These are phyloP conservation scores for Pichia phayaonensis DNA, from an alignment of 805 yeast species.

Conservation along the genomic window DNA sequence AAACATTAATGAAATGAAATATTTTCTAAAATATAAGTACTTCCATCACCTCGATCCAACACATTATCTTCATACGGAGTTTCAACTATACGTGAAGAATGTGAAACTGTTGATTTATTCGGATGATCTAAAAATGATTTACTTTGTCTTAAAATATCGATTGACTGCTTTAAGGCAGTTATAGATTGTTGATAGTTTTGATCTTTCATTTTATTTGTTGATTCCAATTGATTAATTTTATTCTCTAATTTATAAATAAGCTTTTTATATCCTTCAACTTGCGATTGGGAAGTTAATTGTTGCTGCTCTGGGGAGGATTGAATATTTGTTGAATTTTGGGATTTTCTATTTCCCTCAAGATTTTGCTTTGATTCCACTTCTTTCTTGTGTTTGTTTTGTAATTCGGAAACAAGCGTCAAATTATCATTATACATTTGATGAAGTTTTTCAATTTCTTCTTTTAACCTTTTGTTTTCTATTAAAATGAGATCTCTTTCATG, in stretches of 20 bases:
- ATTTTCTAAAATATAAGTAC: slow-evolving; percentile 11
- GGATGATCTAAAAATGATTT: slow-evolving; percentile 11
- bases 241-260: slow-evolving; percentile 1
- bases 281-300: background rate
- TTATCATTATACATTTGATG: slow-evolving; percentile 5
- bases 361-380: background rate
- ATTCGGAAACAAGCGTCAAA: background rate
- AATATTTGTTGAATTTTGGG: background rate
- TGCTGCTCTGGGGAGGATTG: background rate
- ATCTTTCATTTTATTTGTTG: slow-evolving; percentile 10
- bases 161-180: slow-evolving; percentile 15
- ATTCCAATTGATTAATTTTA: slow-evolving; percentile 15
- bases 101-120: background rate
- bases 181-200: slow-evolving; percentile 14
- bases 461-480: slow-evolving; percentile 4
- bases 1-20: slow-evolving; percentile 3
- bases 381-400: background rate
- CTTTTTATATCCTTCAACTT: slow-evolving; percentile 2
- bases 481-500: slow-evolving; percentile 1
- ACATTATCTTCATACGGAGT: background rate
- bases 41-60: slow-evolving; percentile 5
- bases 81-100: background rate
- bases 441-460: slow-evolving; percentile 2
- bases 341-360: background rate
- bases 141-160: slow-evolving; percentile 16